Evolutionary conservation across 768 basidiomycete genomes (phyloP).

Genomic region (Naganishia randhawae): DNA sequence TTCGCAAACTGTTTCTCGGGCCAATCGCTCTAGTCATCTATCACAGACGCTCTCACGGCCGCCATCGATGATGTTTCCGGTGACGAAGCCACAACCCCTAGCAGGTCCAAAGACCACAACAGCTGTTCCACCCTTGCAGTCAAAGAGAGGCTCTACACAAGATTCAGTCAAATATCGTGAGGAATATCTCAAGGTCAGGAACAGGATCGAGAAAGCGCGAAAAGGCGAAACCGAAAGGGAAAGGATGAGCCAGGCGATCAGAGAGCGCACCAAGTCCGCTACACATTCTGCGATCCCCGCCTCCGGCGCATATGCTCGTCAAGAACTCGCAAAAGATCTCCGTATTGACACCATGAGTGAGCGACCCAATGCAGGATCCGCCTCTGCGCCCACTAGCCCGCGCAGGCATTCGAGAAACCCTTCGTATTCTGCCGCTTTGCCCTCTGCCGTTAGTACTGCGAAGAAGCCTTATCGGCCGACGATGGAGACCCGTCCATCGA

Average conservation of each 20-base stretch:
- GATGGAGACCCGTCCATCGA: not conserved
- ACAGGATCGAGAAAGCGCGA: conserved; percentile 8
- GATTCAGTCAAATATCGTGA: conserved; percentile 1
- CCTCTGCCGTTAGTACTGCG: not conserved
- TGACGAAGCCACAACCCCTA: not conserved
- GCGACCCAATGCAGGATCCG: not conserved
- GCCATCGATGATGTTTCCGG: not conserved
- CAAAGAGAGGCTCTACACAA: not conserved
- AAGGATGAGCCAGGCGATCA: conserved; percentile 7
- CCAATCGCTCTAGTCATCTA: not conserved
- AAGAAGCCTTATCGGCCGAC: not conserved
- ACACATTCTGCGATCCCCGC: not conserved
- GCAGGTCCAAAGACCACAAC: not conserved
- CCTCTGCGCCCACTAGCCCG: conserved; percentile 5
- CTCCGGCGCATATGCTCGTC: not conserved
- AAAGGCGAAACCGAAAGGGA: conserved; percentile 3
- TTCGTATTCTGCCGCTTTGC: not conserved
- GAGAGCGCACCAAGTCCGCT: not conserved
- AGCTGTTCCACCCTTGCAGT: not conserved
- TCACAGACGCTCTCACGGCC: not conserved
- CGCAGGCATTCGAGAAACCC: not conserved
- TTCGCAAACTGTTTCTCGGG: not conserved
- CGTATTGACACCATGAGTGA: not conserved
- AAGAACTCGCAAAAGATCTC: not conserved
- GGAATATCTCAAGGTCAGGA: conserved; percentile 12